A percentile compares a stretch with the other conserved stretches of the same genome.
phyloP scores from a whole-genome alignment of 192 early-diverging fungal species.

The Chytriomyces confervae region DNA sequence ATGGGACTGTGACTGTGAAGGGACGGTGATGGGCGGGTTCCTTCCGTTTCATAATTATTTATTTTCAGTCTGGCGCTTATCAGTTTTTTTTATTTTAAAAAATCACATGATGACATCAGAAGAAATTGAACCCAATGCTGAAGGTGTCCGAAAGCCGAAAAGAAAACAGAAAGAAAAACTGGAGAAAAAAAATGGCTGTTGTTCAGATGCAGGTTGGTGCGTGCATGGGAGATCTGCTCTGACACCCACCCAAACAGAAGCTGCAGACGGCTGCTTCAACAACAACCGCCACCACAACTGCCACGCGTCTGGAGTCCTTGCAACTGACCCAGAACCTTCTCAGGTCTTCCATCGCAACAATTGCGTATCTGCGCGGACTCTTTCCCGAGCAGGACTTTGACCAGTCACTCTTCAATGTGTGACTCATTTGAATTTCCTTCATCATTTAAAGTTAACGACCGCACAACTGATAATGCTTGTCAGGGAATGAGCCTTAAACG shows the following conservation, averaged over 20 bases:
- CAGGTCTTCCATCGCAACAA: constrained; percentile 3
- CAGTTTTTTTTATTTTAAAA: no score
- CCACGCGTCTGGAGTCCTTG: constrained; percentile 16
- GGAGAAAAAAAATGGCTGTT: no score
- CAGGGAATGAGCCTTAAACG: constrained; percentile 17
- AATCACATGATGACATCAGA: no score
- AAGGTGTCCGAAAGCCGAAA: no score
- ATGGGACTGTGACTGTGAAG: constrained; percentile 81
- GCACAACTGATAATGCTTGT: neutral
- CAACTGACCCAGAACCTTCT: constrained; percentile 26
- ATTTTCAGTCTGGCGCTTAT: no score
- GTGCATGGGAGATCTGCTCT: no score
- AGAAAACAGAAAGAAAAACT: no score
- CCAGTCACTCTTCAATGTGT: neutral
- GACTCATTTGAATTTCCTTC: neutral
- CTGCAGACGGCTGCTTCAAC: neutral
- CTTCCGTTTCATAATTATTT: no score
- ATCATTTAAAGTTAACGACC: neutral
- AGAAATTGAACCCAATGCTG: no score
- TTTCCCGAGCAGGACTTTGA: constrained; percentile 23
- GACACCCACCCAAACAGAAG: no score
- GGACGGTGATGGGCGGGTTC: neutral
- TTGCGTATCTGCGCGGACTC: constrained; percentile 23
- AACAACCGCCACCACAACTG: neutral
- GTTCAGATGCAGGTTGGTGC: no score